Base-by-base conservation (phyloP, 2,329 filamentous ascomycete species). In the Emergomyces orientalis region DNA sequence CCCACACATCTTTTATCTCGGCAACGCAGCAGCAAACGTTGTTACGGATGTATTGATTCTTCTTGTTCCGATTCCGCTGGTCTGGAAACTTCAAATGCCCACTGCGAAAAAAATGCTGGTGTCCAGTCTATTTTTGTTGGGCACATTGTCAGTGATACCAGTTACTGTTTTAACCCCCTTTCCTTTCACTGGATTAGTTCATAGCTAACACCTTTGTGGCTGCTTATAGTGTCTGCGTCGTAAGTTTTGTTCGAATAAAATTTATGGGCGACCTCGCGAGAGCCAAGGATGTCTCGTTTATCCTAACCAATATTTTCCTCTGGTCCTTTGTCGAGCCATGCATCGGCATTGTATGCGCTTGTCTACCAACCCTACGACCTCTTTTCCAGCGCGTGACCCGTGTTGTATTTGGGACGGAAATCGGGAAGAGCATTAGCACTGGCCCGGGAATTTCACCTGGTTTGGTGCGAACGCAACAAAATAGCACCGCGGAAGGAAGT, bases 171-270 rank as follows among this genome's bases (percentile, higher is more conserved):
- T n/a, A 32, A 32, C 11, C 9, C 41, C 5, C 30, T 47, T 47
- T 27, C 17, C 22, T 27, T 13, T 49, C 58, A 51, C 22, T 7
- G 3, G 32, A 27, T 32, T 32, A 60, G 27, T 11, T n/a, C 7
- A 45, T 27, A 51, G 25, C 58, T 60, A 61, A 61, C 17, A 27
- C 17, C 22, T 22, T 9, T 51, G 27, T 51, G 34, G 22, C 41
- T 55, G 25, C 17, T 32, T 45, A 62, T 52, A 63, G 72, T 55
- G 71, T 74, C 43, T 75, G 71, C 45, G 68, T 78, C 47, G 79
- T 77, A 2, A 78, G 76, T 19, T 75, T 78, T 51, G 62, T 79
- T 62, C 74, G 77, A 14, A 73, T 76, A 62, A 76, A 76, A 41
- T 78, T 75, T 1, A 69, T 79, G 9, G 68, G 73, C 51, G 73